Evolutionary conservation across 371 early-diverging fungal species (phyloP), one percentile per base, ranked within the genome.

Genomic region (Mucor irregularis): DNA sequence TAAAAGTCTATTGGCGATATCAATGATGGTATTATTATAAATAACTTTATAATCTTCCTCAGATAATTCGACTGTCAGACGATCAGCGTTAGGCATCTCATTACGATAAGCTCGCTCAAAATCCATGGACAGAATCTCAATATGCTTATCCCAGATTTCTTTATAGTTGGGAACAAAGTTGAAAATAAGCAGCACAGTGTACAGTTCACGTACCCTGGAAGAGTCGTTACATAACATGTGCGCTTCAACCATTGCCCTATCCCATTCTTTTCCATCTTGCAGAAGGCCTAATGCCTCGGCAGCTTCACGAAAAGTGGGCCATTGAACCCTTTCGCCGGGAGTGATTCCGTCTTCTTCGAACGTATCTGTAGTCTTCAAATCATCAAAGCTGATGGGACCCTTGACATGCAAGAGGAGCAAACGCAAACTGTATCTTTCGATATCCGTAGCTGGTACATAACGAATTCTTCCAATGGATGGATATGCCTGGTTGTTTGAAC

Each of bases 401-500:
- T 9, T 10, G 7, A 52, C 49, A 43, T 58, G 45, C 2, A 42
- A 14, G 4, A 69, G 39, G 17, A 64, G 21, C 5, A 59, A 30
- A 1, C 65, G 51, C 28, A 64, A 45, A 39, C 49, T 52, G 38
- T 21, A 64, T 16, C 42, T 55, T 46, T 64, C 65, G 10, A 40
- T 29, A 24, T 56, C 54, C 14, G 21, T 69, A 11, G 64, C 59
- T 9, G 37, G 55, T 8, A 64, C 26, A 2, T 19, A 49, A 37
- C 64, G 59, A 3, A 72, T 35, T 17, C 64, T 49, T 14, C 55
- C 50, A 49, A 68, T 61, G 19, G 26, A 22, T 2, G 11, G 34
- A 34, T 14, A 34, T n/a, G 9, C n/a, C 0, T 39, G 17, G 14
- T 44, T 9, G 11, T 37, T 17, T 26, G 30, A 19, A 14, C 31